Conservation (phyloP, 2,329 filamentous ascomycete species). For the Tolypocladium nubicola region DNA sequence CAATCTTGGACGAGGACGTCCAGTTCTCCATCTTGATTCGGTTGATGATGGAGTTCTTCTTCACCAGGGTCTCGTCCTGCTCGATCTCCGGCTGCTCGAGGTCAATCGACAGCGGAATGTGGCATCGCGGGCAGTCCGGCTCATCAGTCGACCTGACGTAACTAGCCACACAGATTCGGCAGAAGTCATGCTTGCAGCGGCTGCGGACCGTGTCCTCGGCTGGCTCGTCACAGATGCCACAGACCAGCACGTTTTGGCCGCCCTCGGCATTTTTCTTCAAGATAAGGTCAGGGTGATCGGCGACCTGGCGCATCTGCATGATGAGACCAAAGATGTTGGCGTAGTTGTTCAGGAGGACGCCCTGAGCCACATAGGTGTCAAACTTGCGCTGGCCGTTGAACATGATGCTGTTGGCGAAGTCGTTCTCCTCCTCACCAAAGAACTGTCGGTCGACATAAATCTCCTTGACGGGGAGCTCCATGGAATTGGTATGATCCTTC, state of each 20-base stretch:
- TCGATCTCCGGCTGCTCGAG: constrained; percentile 92
- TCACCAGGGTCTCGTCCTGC: constrained; percentile 75
- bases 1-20: constrained; percentile 97
- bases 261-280: constrained; percentile 78
- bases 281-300: constrained; percentile 90
- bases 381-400: constrained; percentile 80
- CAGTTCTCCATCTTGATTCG: constrained; percentile 98
- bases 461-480: constrained; percentile 95
- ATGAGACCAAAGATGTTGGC: constrained; percentile 98
- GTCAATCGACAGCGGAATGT: constrained; percentile 82
- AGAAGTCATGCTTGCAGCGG: constrained; percentile 74
- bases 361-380: constrained; percentile 88
- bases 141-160: constrained; percentile 67
- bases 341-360: constrained; percentile 93
- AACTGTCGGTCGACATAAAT: constrained; percentile 89
- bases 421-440: constrained; percentile 91
- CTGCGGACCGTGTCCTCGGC: constrained; percentile 92
- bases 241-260: constrained; percentile 83
- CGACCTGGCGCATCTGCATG: constrained; percentile 98
- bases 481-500: constrained; percentile 82
- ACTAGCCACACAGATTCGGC: constrained; percentile 28
- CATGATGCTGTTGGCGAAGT: constrained; percentile 95
- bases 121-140: constrained; percentile 79
- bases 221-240: constrained; percentile 91
- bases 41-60: constrained; percentile 97